Base-by-base conservation (phyloP, 345 rosid genomes). In the Lagerstroemia speciosa region DNA sequence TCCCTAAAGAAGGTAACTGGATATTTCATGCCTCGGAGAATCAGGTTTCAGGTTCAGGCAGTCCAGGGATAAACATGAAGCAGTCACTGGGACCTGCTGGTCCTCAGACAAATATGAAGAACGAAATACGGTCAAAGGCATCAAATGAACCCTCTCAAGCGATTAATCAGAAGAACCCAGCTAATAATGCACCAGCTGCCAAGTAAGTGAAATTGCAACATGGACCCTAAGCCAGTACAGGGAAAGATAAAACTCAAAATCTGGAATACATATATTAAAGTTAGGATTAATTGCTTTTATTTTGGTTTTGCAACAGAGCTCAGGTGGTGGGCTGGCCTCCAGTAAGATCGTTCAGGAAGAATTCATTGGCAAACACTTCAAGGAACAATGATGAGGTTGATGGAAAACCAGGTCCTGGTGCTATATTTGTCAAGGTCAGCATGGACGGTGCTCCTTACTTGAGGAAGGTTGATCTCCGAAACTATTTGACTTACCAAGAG, bases 261-360 rank as follows among this genome's bases (percentile, higher is more conserved):
- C 60, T 53, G 60, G 14, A 33, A n/a, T 43, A 34, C 41, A 41
- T 69, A 30, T 17, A 38, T 37, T 37, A 2, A 57, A 57, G n/a
- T 64, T 14, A 6, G 3, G 17, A 14, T 38, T 43, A 65, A 33
- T 36, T 63, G 17, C 26, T 40, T 40, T 1, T 24, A n/a, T 6
- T 4, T 37, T 40, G 67, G 20, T 37, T 65, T 16, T 40, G n/a
- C 12, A 58, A 33, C 77, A 92, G 96, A 85, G 90, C 95, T 34
- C 95, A 86, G 73, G 95, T 92, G 41, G 92, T 92, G 79, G 98
- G 98, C 50, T 92, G 98, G 98, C 97, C 98, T 33, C 98, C 98
- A 20, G 77, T 92, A 7, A 85, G 92, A 81, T 81, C 98, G 3
- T 90, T 76, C 78, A 76, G 98, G 79, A 87, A 89, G 79, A 92